Evolutionary conservation across 108 stramenopile genomes (phyloP).

Genomic region (Cyclostephanos tholiformis): DNA sequence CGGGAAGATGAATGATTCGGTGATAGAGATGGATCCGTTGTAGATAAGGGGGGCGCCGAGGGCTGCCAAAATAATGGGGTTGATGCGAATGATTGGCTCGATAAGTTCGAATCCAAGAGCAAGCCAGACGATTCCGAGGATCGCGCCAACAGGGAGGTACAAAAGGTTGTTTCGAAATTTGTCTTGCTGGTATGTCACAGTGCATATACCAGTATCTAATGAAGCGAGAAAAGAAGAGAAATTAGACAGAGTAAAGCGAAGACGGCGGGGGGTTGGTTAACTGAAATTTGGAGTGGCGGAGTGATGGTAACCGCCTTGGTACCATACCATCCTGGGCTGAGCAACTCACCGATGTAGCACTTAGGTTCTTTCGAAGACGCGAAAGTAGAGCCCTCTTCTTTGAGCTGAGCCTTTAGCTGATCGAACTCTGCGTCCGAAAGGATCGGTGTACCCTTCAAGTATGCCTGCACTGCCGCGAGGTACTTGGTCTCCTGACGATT

Average conservation of each 20-base stretch:
- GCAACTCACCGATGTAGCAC: conserved; percentile 84
- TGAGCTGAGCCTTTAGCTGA: conserved; percentile 76
- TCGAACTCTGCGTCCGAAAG: conserved; percentile 88
- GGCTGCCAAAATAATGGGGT: conserved; percentile 77
- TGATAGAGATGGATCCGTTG: conserved; percentile 59
- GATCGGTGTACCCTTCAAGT: conserved; percentile 84
- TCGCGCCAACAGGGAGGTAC: conserved; percentile 83
- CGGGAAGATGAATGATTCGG: conserved; percentile 75
- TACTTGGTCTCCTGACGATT: conserved; percentile 90
- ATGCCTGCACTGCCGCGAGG: conserved; percentile 87
- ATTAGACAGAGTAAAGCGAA: not conserved
- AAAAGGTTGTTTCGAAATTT: conserved; percentile 85
- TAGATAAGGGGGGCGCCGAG: conserved; percentile 81
- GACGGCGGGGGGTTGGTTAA: not conserved
- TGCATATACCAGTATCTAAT: conserved; percentile 91
- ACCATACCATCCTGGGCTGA: not conserved
- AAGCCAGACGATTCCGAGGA: conserved; percentile 66
- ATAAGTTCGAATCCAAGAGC: conserved; percentile 79
- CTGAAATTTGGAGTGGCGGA: not conserved
- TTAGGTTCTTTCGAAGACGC: conserved; percentile 91
- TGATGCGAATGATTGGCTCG: conserved; percentile 64
- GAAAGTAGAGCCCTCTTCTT: conserved; percentile 85
- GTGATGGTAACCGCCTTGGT: not conserved
- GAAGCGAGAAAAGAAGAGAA: not conserved
- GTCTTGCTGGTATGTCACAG: conserved; percentile 84